Percentiles rank a stretch among this genome's conserved stretches.
Evolutionary conservation across 371 early-diverging fungal species (phyloP).

Genomic region (Rhizopus stolonifer): DNA sequence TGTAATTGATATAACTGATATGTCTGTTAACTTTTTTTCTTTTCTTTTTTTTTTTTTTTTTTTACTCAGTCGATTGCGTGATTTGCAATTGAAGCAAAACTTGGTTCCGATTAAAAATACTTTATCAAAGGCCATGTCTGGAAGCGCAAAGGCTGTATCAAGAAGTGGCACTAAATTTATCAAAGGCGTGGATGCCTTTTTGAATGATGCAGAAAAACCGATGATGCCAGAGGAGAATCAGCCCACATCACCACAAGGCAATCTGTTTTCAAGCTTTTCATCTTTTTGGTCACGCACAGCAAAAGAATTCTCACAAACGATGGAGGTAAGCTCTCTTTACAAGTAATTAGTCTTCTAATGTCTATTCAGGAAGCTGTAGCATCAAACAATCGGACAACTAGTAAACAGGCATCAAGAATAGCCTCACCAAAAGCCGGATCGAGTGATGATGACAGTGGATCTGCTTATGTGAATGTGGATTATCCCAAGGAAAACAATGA

Average conservation of each 20-base stretch:
- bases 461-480: neutral
- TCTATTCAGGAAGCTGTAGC: neutral
- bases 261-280: slow-evolving; percentile 56
- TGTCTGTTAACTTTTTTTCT: slow-evolving; percentile 18
- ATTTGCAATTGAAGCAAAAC: slow-evolving; percentile 61
- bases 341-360: neutral
- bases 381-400: neutral
- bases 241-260: slow-evolving; percentile 55
- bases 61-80: slow-evolving; percentile 41
- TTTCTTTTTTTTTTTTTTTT: too few species aligned
- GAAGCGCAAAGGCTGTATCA: slow-evolving; percentile 49
- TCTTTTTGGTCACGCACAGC: slow-evolving; percentile 56
- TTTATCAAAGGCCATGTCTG: slow-evolving; percentile 61
- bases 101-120: slow-evolving; percentile 62
- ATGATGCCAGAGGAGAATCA: too few species aligned
- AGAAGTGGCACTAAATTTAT: slow-evolving; percentile 51
- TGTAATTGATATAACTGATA: too few species aligned
- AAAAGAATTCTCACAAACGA: slow-evolving; percentile 52
- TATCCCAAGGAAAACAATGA: neutral
- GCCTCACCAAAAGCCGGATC: neutral
- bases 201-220: slow-evolving; percentile 49
- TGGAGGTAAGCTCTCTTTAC: slow-evolving; percentile 36
- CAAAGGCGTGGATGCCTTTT: slow-evolving; percentile 53
- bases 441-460: neutral
- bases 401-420: neutral